Evolutionary conservation across 805 yeast species (phyloP).

Genomic region (Wickerhamomyces sydowiorum): DNA sequence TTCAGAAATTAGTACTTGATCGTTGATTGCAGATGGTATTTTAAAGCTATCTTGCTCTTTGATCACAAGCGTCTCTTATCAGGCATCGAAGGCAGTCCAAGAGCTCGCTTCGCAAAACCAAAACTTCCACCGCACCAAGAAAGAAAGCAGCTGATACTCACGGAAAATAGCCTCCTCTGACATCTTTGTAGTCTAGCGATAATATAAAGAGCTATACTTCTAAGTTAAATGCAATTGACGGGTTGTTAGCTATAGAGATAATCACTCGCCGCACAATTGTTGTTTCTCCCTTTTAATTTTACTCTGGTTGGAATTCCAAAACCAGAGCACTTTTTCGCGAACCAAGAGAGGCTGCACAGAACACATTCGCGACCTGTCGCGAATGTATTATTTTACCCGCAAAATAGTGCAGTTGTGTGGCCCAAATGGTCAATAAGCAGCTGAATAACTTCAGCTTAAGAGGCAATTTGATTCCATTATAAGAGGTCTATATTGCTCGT

Average conservation of each 20-base stretch:
- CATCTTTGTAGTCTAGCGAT: slow-evolving; percentile 9
- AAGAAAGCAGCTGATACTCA: slow-evolving; percentile 13
- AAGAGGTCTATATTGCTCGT: too few species aligned
- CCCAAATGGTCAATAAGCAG: too few species aligned
- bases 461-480: too few species aligned
- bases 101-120: not conserved
- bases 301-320: not conserved
- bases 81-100: too few species aligned
- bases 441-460: too few species aligned
- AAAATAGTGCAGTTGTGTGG: too few species aligned
- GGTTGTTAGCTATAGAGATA: not conserved
- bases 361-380: too few species aligned
- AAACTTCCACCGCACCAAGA: not conserved
- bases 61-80: not conserved
- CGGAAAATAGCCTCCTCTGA: slow-evolving; percentile 37
- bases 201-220: slow-evolving; percentile 2
- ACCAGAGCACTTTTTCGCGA: not conserved
- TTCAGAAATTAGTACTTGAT: too few species aligned
- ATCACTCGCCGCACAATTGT: too few species aligned
- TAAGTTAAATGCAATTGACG: not conserved
- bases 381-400: too few species aligned
- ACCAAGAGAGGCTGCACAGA: not conserved
- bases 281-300: not conserved
- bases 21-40: too few species aligned
- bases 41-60: too few species aligned